These are phyloP conservation scores for Teunomyces tritomae DNA, from an alignment of 805 yeast genomes.

Conservation along the genomic window DNA sequence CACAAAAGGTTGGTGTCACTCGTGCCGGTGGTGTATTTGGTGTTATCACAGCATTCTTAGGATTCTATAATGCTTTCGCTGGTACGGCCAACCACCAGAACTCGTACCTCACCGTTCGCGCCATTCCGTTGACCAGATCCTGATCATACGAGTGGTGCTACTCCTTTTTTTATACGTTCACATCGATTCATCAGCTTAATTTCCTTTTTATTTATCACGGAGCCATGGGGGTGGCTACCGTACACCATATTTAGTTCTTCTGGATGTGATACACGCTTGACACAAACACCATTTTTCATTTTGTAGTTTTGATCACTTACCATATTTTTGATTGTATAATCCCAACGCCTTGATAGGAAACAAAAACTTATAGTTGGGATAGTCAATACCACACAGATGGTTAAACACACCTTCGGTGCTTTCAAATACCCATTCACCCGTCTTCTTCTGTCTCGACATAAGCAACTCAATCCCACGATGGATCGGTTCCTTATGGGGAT, in stretches of 20 bases:
- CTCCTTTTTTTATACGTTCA: background rate
- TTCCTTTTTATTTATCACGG: constrained; percentile 1
- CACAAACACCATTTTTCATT: background rate
- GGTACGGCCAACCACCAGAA: constrained; percentile 36
- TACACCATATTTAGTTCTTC: background rate
- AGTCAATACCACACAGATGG: constrained; percentile 87
- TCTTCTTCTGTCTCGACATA: constrained; percentile 59
- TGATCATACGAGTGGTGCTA: background rate
- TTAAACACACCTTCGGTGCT: constrained; percentile 94
- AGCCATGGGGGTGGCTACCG: constrained; percentile 4
- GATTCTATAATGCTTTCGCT: constrained; percentile 41
- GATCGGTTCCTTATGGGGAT: constrained; percentile 67
- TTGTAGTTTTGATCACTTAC: constrained; percentile 10
- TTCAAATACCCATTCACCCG: constrained; percentile 86
- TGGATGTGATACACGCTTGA: constrained; percentile 2
- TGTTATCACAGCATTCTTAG: constrained; percentile 39
- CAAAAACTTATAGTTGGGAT: constrained; percentile 86
- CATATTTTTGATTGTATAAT: constrained; percentile 44
- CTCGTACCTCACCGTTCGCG: constrained; percentile 32
- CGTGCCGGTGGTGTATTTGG: constrained; percentile 44
- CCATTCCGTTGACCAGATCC: constrained; percentile 21
- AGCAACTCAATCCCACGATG: constrained; percentile 61
- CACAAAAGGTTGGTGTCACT: constrained; percentile 22
- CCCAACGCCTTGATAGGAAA: constrained; percentile 95
- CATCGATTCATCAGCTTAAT: background rate